These are phyloP conservation scores for Coriolopsis trogii DNA, from an alignment of 1,284 basidiomycete genomes.

Conservation along the genomic window DNA sequence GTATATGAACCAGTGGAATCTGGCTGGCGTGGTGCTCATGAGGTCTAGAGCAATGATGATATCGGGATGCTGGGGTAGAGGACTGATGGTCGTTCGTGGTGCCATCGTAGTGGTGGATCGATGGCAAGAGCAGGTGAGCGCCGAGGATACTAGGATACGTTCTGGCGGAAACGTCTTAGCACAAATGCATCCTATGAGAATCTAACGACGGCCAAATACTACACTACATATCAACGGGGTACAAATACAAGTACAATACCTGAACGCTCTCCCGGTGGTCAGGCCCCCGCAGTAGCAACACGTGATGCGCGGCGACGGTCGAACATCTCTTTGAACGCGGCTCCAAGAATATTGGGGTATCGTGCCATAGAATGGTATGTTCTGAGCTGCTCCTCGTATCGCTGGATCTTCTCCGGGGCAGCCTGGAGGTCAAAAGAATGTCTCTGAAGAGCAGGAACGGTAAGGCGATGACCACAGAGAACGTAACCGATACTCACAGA, in stretches of 20 bases:
- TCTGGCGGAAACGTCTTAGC: too few species aligned
- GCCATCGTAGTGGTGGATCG: too few species aligned
- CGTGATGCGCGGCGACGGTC: constrained; percentile 2
- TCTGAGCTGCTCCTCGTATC: constrained; percentile 63
- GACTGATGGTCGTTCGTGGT: constrained; percentile 3
- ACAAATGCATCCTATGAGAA: too few species aligned
- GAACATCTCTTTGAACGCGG: constrained; percentile 53
- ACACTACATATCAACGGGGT: too few species aligned
- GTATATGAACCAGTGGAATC: constrained; percentile 20
- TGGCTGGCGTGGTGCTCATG: constrained; percentile 16
- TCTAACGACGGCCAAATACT: too few species aligned
- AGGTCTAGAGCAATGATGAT: constrained; percentile 18
- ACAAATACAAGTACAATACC: background rate
- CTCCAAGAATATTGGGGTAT: constrained; percentile 70
- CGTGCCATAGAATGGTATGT: constrained; percentile 52
- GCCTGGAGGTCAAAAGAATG: constrained; percentile 70
- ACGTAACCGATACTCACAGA: constrained; percentile 43
- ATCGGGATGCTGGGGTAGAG: constrained; percentile 9
- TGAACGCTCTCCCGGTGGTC: too few species aligned
- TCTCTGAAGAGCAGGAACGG: constrained; percentile 44
- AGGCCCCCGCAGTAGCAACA: background rate
- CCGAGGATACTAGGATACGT: too few species aligned
- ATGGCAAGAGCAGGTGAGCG: too few species aligned
- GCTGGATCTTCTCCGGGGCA: constrained; percentile 66
- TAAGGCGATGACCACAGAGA: constrained; percentile 2